These are phyloP conservation scores for Serendipita sp. DNA, from an alignment of 768 basidiomycete species.

Conservation along the genomic window DNA sequence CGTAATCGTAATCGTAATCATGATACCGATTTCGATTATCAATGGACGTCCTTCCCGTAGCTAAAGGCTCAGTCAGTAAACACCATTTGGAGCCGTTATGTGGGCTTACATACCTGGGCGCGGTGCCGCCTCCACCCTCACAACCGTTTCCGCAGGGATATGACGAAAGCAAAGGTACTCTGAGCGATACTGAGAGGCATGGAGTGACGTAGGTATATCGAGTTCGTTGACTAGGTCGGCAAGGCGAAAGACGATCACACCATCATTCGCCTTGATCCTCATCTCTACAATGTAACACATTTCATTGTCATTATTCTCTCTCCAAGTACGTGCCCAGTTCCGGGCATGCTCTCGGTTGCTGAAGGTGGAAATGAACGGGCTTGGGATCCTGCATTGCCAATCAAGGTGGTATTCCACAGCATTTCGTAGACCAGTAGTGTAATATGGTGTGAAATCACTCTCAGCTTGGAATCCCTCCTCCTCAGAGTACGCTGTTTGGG, in stretches of 20 bases:
- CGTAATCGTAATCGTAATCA: too few relatives aligned
- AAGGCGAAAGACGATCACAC: neutral
- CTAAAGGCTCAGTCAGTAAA: too few relatives aligned
- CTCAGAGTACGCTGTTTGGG: neutral
- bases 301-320: neutral
- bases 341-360: neutral
- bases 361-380: too few relatives aligned
- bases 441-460: neutral
- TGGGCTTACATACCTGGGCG: too few relatives aligned
- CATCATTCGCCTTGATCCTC: neutral
- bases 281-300: neutral
- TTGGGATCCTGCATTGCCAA: neutral
- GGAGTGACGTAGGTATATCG: neutral
- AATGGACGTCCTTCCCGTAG: too few relatives aligned
- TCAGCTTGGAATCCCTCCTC: neutral
- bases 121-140: neutral
- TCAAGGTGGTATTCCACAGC: neutral
- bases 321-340: neutral
- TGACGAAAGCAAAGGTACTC: neutral
- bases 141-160: neutral
- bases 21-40: too few relatives aligned
- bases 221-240: neutral
- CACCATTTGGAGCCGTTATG: too few relatives aligned
- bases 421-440: neutral
- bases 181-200: neutral